Percentiles rank a stretch among this genome's conserved stretches.
phyloP scores from a whole-genome alignment of 2,329 filamentous ascomycete species.

The Exserohilum rostratum region DNA sequence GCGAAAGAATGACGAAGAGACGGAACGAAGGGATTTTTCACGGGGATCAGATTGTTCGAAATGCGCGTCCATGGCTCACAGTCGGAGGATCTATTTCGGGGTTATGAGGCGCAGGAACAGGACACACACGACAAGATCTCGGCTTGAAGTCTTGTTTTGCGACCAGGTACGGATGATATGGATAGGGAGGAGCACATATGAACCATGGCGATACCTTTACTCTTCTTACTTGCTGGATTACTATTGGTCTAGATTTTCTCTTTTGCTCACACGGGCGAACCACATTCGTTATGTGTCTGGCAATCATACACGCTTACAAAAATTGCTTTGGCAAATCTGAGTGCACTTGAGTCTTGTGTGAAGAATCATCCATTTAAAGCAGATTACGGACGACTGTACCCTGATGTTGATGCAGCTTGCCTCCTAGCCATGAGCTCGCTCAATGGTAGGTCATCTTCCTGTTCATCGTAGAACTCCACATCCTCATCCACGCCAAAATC shows the following conservation, averaged over 20 bases:
- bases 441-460: constrained; percentile 72
- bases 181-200: constrained; percentile 10
- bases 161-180: constrained; percentile 6
- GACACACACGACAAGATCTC: constrained; percentile 1
- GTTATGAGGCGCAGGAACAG: constrained; percentile 1
- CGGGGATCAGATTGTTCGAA: constrained; percentile 29
- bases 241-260: constrained; percentile 29
- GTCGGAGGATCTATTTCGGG: constrained; percentile 4
- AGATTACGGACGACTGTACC: constrained; percentile 3
- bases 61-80: constrained; percentile 5
- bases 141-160: not conserved
- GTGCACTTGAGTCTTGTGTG: not conserved
- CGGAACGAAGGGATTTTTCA: not conserved
- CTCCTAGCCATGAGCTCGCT: constrained; percentile 63
- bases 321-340: not conserved
- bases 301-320: not conserved
- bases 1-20: constrained; percentile 3
- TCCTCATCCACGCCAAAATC: constrained; percentile 85
- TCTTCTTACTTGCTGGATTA: constrained; percentile 21
- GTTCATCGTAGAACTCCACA: constrained; percentile 68
- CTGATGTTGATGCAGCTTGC: constrained; percentile 13
- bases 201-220: constrained; percentile 15
- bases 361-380: not conserved
- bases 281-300: constrained; percentile 16
- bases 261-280: constrained; percentile 23